Conservation (phyloP, 306 rosid species). For the Hippophae tibetana region DNA sequence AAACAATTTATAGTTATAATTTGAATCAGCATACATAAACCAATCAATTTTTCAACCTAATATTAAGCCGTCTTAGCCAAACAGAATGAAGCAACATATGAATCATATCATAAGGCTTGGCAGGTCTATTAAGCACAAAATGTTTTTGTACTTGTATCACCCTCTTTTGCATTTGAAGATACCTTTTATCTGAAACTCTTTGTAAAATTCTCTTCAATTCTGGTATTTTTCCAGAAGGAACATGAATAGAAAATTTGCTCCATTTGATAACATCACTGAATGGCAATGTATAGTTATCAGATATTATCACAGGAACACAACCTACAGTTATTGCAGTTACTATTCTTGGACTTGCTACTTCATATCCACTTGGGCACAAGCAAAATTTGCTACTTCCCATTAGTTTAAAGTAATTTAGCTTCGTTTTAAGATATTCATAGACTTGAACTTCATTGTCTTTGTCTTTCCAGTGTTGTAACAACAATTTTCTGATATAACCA, state of each 20-base stretch:
- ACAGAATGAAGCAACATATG: conserved; percentile 74
- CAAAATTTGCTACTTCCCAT: conserved; percentile 55
- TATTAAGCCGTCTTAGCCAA: conserved; percentile 64
- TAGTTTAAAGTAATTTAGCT: conserved; percentile 20
- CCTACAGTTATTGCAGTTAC: conserved; percentile 50
- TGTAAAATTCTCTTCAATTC: conserved; percentile 44
- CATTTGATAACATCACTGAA: conserved; percentile 66
- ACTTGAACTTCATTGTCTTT: conserved; percentile 51
- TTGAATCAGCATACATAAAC: background rate
- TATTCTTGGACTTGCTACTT: conserved; percentile 76
- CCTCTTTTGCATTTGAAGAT: conserved; percentile 31
- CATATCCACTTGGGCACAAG: conserved; percentile 73
- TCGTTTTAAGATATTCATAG: conserved; percentile 39
- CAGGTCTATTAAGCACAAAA: conserved; percentile 45
- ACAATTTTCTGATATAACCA: conserved; percentile 34
- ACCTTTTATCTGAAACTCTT: conserved; percentile 25
- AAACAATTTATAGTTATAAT: background rate
- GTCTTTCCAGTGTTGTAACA: conserved; percentile 47
- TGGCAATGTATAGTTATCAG: conserved; percentile 41
- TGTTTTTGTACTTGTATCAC: conserved; percentile 50
- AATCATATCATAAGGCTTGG: conserved; percentile 44
- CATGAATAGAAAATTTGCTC: conserved; percentile 40
- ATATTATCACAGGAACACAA: conserved; percentile 63
- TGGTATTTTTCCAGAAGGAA: conserved; percentile 37
- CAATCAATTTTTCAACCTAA: conserved; percentile 16